These are phyloP conservation scores for Neurospora tetrasperma DNA, from an alignment of 495 filamentous ascomycete species.

Conservation along the genomic window DNA sequence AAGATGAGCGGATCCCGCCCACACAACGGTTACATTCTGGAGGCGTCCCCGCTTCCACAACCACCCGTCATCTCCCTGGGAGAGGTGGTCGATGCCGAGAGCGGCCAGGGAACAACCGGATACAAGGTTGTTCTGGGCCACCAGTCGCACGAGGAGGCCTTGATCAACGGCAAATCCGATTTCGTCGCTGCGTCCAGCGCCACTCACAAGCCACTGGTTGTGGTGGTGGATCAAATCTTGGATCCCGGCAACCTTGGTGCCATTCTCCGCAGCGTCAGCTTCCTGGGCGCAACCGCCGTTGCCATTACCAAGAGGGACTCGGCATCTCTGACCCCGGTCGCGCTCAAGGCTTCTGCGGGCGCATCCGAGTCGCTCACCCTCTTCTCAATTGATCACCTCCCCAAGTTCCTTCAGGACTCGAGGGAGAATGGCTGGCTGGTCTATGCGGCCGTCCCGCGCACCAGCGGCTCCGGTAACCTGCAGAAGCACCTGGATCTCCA, in stretches of 20 bases:
- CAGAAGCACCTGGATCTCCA: constrained; percentile 20
- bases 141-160: constrained; percentile 63
- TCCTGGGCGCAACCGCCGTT: constrained; percentile 72
- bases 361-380: constrained; percentile 70
- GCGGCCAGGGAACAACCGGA: constrained; percentile 16
- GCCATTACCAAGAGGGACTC: constrained; percentile 56
- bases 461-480: constrained; percentile 34
- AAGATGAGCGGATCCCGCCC: constrained; percentile 75
- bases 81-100: constrained; percentile 27
- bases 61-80: constrained; percentile 55
- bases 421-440: constrained; percentile 68
- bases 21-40: constrained; percentile 85
- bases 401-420: constrained; percentile 57
- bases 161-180: constrained; percentile 52
- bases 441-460: constrained; percentile 55
- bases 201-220: constrained; percentile 59
- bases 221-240: constrained; percentile 74
- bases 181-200: constrained; percentile 26
- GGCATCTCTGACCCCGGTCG: constrained; percentile 60
- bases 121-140: constrained; percentile 50
- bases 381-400: constrained; percentile 52
- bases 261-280: constrained; percentile 77
- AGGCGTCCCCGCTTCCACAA: constrained; percentile 72
- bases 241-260: constrained; percentile 87
- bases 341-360: constrained; percentile 79